A percentile compares a stretch with the other conserved stretches of the same genome.
Conservation (phyloP, 306 rosid genomes). For the Amphicarpaea edgeworthii region DNA sequence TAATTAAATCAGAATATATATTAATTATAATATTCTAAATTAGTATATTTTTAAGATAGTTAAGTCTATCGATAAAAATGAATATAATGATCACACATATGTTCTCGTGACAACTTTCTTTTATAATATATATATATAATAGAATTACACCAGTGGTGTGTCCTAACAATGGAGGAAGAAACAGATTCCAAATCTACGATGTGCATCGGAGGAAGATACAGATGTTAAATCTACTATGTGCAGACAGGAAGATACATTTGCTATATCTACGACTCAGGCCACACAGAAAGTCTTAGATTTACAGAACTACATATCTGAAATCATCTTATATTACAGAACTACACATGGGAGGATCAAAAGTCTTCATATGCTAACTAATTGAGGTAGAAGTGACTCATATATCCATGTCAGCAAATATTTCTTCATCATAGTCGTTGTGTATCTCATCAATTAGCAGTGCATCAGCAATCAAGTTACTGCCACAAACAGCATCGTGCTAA, state of each 20-base stretch:
- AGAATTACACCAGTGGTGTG: conserved; percentile 43
- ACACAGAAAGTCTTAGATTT: conserved; percentile 45
- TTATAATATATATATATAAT: too few species aligned
- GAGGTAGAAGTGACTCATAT: conserved; percentile 55
- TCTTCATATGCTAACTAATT: conserved; percentile 42
- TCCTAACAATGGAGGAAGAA: conserved; percentile 41
- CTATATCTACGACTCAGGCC: conserved; percentile 36
- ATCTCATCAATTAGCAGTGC: conserved; percentile 65
- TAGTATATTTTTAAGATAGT: too few species aligned
- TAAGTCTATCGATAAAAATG: too few species aligned
- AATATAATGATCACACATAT: too few species aligned
- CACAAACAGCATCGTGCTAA: conserved; percentile 29
- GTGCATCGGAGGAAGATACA: conserved; percentile 35
- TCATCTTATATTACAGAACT: conserved; percentile 43
- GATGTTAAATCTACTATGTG: conserved; percentile 34
- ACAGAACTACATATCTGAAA: conserved; percentile 51
- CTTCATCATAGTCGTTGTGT: conserved; percentile 69
- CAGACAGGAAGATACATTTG: conserved; percentile 18
- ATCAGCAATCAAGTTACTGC: conserved; percentile 83
- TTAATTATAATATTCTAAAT: too few species aligned
- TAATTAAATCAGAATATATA: too few species aligned
- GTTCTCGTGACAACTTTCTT: too few species aligned
- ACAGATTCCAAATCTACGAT: conserved; percentile 36
- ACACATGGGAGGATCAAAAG: conserved; percentile 45
- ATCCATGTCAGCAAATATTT: conserved; percentile 89